A percentile compares a stretch with the other conserved stretches of the same genome.
Conservation (phyloP, 106 monocot species). For the Iris macrosiphon region DNA sequence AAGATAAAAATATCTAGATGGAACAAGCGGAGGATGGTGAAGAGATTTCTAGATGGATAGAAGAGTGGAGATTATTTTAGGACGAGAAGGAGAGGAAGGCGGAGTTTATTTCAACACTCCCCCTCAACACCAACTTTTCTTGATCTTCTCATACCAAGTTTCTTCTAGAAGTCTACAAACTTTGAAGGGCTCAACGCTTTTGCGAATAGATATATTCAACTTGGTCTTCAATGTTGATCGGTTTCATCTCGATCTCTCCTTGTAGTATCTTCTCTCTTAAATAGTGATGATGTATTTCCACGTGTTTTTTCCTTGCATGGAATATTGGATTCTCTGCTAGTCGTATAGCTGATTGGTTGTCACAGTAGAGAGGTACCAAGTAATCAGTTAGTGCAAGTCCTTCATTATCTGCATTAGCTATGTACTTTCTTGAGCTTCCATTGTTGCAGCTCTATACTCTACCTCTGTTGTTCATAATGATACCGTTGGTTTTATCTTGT, state of each 20-base stretch:
- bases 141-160: not conserved
- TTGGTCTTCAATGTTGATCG: not conserved
- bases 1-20: too few relatives aligned
- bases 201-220: not conserved
- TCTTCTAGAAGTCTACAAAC: not conserved
- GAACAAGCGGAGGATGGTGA: too few relatives aligned
- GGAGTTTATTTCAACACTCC: too few relatives aligned
- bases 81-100: too few relatives aligned
- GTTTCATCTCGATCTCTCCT: not conserved
- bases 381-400: not conserved
- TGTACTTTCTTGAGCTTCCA: not conserved
- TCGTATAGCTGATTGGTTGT: not conserved
- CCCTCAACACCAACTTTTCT: too few relatives aligned
- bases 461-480: not conserved
- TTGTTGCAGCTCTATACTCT: not conserved
- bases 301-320: not conserved
- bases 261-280: not conserved
- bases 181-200: not conserved
- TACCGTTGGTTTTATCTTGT: too few relatives aligned
- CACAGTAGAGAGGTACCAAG: not conserved
- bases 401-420: not conserved
- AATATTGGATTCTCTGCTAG: not conserved
- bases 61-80: too few relatives aligned
- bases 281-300: not conserved
- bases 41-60: too few relatives aligned